phyloP scores from a whole-genome alignment of 768 basidiomycete species.

The Cystobasidium ongulense region DNA sequence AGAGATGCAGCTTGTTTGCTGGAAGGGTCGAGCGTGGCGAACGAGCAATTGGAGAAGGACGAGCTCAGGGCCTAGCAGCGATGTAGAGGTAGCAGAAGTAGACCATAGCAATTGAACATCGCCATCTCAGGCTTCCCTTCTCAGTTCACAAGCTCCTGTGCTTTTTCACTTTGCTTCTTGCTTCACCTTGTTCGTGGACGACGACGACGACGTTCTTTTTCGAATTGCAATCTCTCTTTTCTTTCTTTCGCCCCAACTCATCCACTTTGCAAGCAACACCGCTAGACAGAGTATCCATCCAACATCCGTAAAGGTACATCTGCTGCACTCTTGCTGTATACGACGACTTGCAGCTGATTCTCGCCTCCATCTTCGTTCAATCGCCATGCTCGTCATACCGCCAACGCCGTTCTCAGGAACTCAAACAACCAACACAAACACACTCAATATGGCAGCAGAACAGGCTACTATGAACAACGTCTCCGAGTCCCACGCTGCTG shows the following conservation, averaged over 20 bases:
- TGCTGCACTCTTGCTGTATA: neutral
- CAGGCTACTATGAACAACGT: neutral
- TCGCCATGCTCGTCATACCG: neutral
- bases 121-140: neutral
- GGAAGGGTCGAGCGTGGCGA: neutral
- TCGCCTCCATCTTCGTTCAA: neutral
- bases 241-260: neutral
- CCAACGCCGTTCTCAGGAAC: neutral
- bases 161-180: neutral
- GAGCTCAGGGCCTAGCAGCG: neutral
- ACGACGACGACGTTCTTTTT: neutral
- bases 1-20: neutral
- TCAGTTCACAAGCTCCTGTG: neutral
- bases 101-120: neutral
- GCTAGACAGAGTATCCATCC: neutral
- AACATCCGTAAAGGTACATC: too few relatives aligned
- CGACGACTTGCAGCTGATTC: neutral
- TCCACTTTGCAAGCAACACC: neutral
- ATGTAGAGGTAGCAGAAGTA: too few relatives aligned
- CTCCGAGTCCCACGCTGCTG: neutral
- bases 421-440: neutral
- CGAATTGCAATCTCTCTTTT: neutral
- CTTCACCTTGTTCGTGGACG: too few relatives aligned
- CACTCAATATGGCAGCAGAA: neutral
- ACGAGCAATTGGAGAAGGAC: too few relatives aligned